Percentiles rank a stretch among this genome's conserved stretches.
Evolutionary conservation across 805 yeast species (phyloP).

Genomic region (Pichia nanzhaoensis): DNA sequence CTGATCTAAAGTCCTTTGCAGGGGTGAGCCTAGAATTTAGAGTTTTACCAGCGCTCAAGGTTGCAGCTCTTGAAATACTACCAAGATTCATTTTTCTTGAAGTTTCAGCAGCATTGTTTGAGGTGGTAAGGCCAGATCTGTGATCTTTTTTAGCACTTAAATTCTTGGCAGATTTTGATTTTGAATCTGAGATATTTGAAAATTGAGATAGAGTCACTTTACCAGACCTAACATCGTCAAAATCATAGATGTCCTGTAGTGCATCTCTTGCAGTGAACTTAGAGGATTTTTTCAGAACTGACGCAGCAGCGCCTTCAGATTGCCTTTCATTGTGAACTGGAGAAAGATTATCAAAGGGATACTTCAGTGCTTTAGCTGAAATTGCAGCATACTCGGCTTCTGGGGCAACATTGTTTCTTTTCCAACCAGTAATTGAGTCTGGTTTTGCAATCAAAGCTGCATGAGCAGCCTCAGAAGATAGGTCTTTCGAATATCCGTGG

Average conservation of each 20-base stretch:
- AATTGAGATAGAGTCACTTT: conserved; percentile 28
- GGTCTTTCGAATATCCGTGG: conserved; percentile 54
- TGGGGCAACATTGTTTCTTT: conserved; percentile 38
- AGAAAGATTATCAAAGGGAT: conserved; percentile 24
- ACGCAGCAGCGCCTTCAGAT: conserved; percentile 37
- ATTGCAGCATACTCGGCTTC: conserved; percentile 43
- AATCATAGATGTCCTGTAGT: conserved; percentile 36
- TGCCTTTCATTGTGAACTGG: background rate
- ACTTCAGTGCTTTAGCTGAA: conserved; percentile 29
- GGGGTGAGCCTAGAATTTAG: conserved; percentile 43
- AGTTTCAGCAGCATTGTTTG: conserved; percentile 24
- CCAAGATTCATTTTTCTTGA: conserved; percentile 29
- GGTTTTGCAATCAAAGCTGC: conserved; percentile 50
- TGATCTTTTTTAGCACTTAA: conserved; percentile 15
- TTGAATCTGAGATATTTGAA: conserved; percentile 6
- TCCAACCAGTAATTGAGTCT: conserved; percentile 43
- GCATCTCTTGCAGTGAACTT: conserved; percentile 31
- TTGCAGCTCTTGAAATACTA: conserved; percentile 25
- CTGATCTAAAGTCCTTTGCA: conserved; percentile 28
- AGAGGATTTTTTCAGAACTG: conserved; percentile 30
- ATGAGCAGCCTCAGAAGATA: conserved; percentile 58
- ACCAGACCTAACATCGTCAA: conserved; percentile 38
- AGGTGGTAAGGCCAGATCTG: conserved; percentile 25
- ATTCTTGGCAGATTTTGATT: conserved; percentile 15
- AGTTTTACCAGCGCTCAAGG: conserved; percentile 36